Evolutionary conservation across 345 rosid genomes (phyloP), one percentile per base, ranked within the genome.

Genomic region (Populus deltoides): DNA sequence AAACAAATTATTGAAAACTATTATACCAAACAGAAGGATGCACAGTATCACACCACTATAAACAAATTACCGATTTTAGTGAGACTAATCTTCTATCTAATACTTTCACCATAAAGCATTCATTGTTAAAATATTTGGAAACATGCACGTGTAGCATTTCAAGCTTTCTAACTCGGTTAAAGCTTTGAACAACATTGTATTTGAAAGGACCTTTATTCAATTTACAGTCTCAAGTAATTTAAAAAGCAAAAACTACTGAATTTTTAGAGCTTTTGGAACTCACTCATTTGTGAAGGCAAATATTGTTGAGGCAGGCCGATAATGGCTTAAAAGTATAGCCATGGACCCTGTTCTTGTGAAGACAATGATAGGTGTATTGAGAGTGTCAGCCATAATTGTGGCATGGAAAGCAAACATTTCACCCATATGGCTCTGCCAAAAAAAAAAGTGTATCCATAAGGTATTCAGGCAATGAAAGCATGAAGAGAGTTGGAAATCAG

Each of bases 321-420:
- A 91, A 85, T 96, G 98, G 82, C 97, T 93, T 75, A 93, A 83
- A 66, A 86, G 91, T 55, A 90, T 80, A 71, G 98, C 94, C 98
- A 95, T 95, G 70, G 99, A 92, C 80, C 98, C 98, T 2, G 99
- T 92, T 83, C 97, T 91, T 24, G 99, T 93, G 88, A 93, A 95
- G 69, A 95, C 93, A 77, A 95, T 88, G 72, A 91, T 86, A 9
- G 99, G 94, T 31, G 96, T 87, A 72, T 75, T 83, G 69, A 95
- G 92, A 36, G 97, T 95, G 83, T 93, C 91, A 1, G 99, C 97
- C 98, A 95, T 95, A 33, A 90, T 92, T 57, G 98, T 89, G 73
- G 99, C 87, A 85, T 93, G 99, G 81, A 91, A 95, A 80, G 99
- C 93, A 85, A 95, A 93, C 99, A 93, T 95, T 86, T 90, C 92